phyloP scores from a whole-genome alignment of 1,139 yeast species.

The Saccharomycopsis hybrid region DNA sequence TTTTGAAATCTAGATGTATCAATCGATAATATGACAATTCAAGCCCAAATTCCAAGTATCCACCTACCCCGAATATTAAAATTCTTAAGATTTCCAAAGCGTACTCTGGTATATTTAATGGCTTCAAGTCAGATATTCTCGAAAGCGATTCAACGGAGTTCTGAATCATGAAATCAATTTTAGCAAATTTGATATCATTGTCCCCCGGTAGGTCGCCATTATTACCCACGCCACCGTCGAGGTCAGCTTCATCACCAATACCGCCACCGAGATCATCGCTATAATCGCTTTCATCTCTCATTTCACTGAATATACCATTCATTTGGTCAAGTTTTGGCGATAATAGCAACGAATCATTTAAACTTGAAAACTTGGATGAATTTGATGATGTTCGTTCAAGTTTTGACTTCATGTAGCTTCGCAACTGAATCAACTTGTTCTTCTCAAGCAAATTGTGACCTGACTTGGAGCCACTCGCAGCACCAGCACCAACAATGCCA shows the following conservation, averaged over 20 bases:
- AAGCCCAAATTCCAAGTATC: conserved; percentile 68
- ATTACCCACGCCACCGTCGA: no score
- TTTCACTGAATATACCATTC: conserved; percentile 16
- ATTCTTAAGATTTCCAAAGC: conserved; percentile 64
- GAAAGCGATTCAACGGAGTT: conserved; percentile 77
- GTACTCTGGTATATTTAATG: conserved; percentile 55
- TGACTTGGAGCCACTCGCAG: no score
- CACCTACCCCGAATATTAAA: conserved; percentile 63
- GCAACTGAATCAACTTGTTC: conserved; percentile 25
- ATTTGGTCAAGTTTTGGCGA: conserved; percentile 20
- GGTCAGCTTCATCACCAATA: conserved; percentile 15
- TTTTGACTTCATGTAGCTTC: conserved; percentile 31
- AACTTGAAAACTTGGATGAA: conserved; percentile 16
- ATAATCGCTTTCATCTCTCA: conserved; percentile 2
- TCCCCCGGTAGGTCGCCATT: conserved; percentile 23
- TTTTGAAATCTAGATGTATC: conserved; percentile 31
- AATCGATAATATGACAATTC: conserved; percentile 56
- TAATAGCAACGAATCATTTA: conserved; percentile 18
- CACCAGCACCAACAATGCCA: neutral
- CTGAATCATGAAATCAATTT: conserved; percentile 60
- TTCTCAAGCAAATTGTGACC: neutral
- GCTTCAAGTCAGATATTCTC: conserved; percentile 68
- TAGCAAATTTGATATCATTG: conserved; percentile 35
- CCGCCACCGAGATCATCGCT: conserved; percentile 16
- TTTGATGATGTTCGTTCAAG: conserved; percentile 19